Conservation (phyloP, 2,329 filamentous ascomycete genomes). For the Botryosphaeria dothidea region DNA sequence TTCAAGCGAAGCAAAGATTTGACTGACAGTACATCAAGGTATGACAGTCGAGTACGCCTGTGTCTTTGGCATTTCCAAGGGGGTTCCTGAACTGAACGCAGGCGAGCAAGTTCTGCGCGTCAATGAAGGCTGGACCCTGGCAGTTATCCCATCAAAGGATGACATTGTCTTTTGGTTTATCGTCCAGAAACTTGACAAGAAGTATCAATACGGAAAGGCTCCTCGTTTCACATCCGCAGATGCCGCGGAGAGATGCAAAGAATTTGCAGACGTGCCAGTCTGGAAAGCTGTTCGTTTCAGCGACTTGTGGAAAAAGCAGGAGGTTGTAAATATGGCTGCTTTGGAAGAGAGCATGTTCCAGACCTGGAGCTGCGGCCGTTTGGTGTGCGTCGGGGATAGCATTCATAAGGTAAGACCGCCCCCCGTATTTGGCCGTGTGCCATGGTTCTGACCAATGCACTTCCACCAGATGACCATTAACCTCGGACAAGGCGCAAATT, state of each 20-base stretch:
- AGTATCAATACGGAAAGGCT: constrained; percentile 23
- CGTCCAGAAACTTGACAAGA: constrained; percentile 28
- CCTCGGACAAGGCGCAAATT: background rate
- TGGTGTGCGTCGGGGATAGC: constrained; percentile 44
- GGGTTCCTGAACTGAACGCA: background rate
- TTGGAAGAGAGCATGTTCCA: constrained; percentile 42
- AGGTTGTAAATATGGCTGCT: constrained; percentile 26
- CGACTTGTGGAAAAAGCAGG: constrained; percentile 34
- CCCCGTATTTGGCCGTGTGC: no score
- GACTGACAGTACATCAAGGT: background rate
- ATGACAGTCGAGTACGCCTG: background rate
- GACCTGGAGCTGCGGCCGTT: constrained; percentile 41
- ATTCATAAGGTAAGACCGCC: constrained; percentile 40
- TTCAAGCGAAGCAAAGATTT: background rate
- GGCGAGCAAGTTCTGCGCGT: constrained; percentile 14
- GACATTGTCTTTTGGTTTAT: constrained; percentile 27
- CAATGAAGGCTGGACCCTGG: constrained; percentile 22
- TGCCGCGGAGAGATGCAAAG: constrained; percentile 27
- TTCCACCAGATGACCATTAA: background rate
- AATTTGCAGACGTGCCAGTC: constrained; percentile 30
- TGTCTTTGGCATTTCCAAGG: background rate
- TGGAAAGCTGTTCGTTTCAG: constrained; percentile 32
- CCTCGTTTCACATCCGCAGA: constrained; percentile 36
- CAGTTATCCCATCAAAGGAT: constrained; percentile 23
- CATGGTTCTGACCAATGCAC: background rate